Evolutionary conservation across 2,329 filamentous ascomycete species (phyloP).

Genomic region (Penicillium sp.): DNA sequence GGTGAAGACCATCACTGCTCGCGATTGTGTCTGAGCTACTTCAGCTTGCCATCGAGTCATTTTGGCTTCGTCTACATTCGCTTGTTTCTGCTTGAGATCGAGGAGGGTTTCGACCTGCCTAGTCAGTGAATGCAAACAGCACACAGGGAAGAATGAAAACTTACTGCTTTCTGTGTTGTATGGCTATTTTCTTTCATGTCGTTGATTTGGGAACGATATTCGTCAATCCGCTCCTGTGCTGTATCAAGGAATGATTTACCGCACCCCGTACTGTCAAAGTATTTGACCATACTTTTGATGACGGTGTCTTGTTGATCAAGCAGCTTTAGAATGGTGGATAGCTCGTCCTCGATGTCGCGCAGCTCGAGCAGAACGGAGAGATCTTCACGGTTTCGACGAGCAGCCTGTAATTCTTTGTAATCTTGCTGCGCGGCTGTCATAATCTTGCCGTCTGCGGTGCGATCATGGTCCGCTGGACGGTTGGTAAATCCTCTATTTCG

Average conservation of each 20-base stretch:
- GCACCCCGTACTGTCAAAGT: constrained; percentile 29
- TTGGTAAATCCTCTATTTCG: constrained; percentile 50
- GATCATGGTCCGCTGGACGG: constrained; percentile 28
- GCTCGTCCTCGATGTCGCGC: constrained; percentile 57
- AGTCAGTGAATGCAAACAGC: background rate
- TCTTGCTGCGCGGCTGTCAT: constrained; percentile 29
- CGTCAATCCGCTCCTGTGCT: constrained; percentile 46
- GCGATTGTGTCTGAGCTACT: constrained; percentile 53
- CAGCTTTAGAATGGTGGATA: constrained; percentile 49
- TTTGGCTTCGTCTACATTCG: constrained; percentile 58
- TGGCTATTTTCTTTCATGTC: constrained; percentile 55
- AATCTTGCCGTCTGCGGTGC: constrained; percentile 22
- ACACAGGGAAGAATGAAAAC: constrained; percentile 10
- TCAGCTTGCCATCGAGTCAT: constrained; percentile 56
- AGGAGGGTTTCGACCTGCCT: constrained; percentile 54
- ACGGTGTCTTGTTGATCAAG: constrained; percentile 51
- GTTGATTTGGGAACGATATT: constrained; percentile 47
- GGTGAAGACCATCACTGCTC: constrained; percentile 50
- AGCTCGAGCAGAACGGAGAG: constrained; percentile 56
- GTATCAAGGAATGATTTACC: constrained; percentile 48
- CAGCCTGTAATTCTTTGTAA: constrained; percentile 43
- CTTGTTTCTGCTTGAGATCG: constrained; percentile 59
- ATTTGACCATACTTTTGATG: constrained; percentile 35
- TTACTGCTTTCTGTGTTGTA: constrained; percentile 49
- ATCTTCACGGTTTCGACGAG: constrained; percentile 54